Conservation (phyloP, 257 asterid species). For the Jacaranda copaia region DNA sequence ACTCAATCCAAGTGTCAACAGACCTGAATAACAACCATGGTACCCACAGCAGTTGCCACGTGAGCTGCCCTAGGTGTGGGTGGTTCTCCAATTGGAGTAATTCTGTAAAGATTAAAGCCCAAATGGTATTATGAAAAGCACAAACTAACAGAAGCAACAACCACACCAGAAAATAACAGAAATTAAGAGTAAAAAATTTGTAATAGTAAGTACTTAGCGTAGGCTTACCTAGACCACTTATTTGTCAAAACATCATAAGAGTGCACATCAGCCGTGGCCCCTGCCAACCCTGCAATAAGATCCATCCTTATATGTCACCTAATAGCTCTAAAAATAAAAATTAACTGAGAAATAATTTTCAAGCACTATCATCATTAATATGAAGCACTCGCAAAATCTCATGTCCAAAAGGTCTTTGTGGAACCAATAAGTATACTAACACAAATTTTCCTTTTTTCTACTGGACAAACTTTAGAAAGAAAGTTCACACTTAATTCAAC, state of each 20-base stretch:
- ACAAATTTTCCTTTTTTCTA: conserved; percentile 5
- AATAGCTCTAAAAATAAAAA: conserved; percentile 8
- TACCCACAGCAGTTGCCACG: conserved; percentile 98
- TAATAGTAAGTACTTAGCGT: background rate
- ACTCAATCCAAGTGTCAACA: conserved; percentile 34
- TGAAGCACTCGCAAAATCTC: conserved; percentile 10
- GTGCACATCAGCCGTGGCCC: conserved; percentile 99
- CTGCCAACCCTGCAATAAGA: conserved; percentile 87
- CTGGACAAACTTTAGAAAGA: conserved; percentile 14
- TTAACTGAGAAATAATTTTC: background rate
- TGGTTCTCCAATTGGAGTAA: conserved; percentile 98
- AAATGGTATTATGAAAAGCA: conserved; percentile 26
- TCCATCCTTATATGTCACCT: conserved; percentile 32
- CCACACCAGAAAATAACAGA: conserved; percentile 1
- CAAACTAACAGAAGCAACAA: conserved; percentile 34
- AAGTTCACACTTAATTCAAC: background rate
- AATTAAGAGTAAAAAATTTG: conserved; percentile 15
- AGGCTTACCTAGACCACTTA: conserved; percentile 92
- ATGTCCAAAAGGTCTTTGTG: background rate
- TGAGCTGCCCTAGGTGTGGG: conserved; percentile 99
- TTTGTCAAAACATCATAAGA: conserved; percentile 86
- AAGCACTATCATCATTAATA: conserved; percentile 22
- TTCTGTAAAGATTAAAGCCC: conserved; percentile 51
- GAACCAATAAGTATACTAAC: conserved; percentile 22
- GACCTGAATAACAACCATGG: conserved; percentile 99